Percentiles rank a stretch among this genome's conserved stretches.
phyloP scores from a whole-genome alignment of 2,329 filamentous ascomycete species.

The Neonectria faginata region DNA sequence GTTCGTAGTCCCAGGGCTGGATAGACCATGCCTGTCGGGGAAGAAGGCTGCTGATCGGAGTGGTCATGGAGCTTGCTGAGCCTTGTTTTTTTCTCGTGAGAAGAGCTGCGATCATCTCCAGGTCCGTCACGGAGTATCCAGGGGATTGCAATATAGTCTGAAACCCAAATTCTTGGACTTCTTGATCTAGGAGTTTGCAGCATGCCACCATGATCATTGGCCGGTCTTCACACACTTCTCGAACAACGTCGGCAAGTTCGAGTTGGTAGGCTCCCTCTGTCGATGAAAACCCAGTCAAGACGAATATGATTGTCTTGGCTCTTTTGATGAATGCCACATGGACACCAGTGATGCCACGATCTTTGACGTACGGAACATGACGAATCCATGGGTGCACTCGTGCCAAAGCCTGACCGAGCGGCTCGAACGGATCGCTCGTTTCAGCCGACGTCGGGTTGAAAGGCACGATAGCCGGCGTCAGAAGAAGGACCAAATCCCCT shows the following conservation, averaged over 20 bases:
- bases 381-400: constrained; percentile 70
- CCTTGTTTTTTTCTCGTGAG: constrained; percentile 59
- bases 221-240: constrained; percentile 58
- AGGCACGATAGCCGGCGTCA: constrained; percentile 68
- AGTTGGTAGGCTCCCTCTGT: constrained; percentile 64
- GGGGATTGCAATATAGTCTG: constrained; percentile 64
- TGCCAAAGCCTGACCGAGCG: constrained; percentile 73
- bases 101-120: constrained; percentile 63
- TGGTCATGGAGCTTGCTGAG: constrained; percentile 15
- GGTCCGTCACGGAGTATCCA: constrained; percentile 59
- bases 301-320: constrained; percentile 70
- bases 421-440: constrained; percentile 76
- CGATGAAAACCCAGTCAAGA: constrained; percentile 64
- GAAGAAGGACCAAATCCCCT: constrained; percentile 68
- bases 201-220: constrained; percentile 66
- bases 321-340: constrained; percentile 72
- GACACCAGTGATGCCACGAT: constrained; percentile 71
- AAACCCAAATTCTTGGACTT: constrained; percentile 56
- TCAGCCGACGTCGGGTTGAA: constrained; percentile 55
- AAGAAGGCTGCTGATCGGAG: constrained; percentile 32
- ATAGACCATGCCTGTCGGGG: constrained; percentile 55
- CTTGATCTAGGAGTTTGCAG: constrained; percentile 57
- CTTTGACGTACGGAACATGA: constrained; percentile 77
- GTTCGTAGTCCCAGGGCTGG: constrained; percentile 53
- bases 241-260: constrained; percentile 60